Conservation (phyloP, 371 early-diverging fungal species). For the Mucor circinelloides region DNA sequence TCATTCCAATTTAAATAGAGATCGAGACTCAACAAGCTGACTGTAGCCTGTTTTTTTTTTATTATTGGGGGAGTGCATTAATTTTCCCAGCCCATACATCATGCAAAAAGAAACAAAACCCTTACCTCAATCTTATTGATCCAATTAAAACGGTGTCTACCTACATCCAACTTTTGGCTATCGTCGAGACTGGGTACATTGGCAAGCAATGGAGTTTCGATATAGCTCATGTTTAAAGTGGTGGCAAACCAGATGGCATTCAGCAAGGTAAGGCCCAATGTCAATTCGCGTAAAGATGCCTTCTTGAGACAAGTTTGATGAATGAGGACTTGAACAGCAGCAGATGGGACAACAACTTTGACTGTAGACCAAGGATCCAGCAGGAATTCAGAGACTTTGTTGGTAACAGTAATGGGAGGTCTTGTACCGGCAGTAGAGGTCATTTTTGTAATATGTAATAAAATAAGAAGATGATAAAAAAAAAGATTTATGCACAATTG, state of each 20-base stretch:
- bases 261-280: slow-evolving; percentile 26
- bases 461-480: background rate
- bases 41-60: too few species aligned
- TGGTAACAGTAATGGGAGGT: background rate
- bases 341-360: slow-evolving; percentile 30
- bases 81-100: background rate
- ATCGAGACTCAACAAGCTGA: slow-evolving; percentile 24
- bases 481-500: background rate
- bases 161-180: slow-evolving; percentile 24
- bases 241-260: slow-evolving; percentile 32
- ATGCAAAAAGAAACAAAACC: too few species aligned
- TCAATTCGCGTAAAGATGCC: slow-evolving; percentile 27
- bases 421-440: background rate
- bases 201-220: slow-evolving; percentile 31
- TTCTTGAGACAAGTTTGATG: slow-evolving; percentile 29
- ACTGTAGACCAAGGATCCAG: slow-evolving; percentile 35
- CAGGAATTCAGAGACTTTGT: slow-evolving; percentile 26
- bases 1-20: slow-evolving; percentile 30
- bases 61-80: too few species aligned
- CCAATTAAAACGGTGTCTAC: slow-evolving; percentile 31
- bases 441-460: background rate
- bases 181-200: slow-evolving; percentile 23
- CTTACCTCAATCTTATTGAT: slow-evolving; percentile 37
- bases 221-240: slow-evolving; percentile 22
- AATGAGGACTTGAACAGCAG: slow-evolving; percentile 23